Conservation (phyloP, 2,329 filamentous ascomycete species). For the Lachnellula suecica region DNA sequence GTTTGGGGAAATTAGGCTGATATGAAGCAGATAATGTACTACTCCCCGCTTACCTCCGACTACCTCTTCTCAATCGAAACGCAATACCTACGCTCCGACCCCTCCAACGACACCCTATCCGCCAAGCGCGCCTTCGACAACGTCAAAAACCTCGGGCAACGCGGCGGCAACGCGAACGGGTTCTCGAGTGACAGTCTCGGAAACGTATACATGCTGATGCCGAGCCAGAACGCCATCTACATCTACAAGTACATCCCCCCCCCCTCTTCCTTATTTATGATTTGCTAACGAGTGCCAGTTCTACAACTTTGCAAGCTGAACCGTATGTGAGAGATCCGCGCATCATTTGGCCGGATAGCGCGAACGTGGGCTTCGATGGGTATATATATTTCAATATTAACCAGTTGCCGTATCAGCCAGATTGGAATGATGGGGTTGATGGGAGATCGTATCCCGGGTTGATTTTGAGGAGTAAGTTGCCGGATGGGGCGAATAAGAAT, state of each 20-base stretch:
- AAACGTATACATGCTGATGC: conserved; percentile 46
- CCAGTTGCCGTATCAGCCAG: conserved; percentile 46
- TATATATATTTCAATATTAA: conserved; percentile 50
- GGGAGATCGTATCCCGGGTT: conserved; percentile 41
- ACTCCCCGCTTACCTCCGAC: conserved; percentile 39
- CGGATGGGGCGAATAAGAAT: conserved; percentile 35
- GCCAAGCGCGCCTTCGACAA: conserved; percentile 43
- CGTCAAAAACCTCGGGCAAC: conserved; percentile 43
- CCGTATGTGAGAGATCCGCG: conserved; percentile 41
- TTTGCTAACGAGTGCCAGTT: conserved; percentile 14
- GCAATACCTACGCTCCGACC: conserved; percentile 36
- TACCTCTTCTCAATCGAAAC: conserved; percentile 36
- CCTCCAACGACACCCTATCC: conserved; percentile 32
- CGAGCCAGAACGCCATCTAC: conserved; percentile 44
- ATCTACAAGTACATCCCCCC: conserved; percentile 37
- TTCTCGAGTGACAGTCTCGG: conserved; percentile 44
- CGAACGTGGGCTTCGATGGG: conserved; percentile 40
- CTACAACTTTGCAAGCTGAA: conserved; percentile 35
- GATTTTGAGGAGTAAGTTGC: conserved; percentile 43
- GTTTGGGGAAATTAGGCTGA: no score
- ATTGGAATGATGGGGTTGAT: conserved; percentile 47
- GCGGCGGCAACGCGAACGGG: conserved; percentile 45
- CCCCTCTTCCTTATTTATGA: neutral
- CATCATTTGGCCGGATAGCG: conserved; percentile 44
- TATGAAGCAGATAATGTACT: conserved; percentile 44